Base-by-base conservation (phyloP, 2,329 filamentous ascomycete genomes). In the Talaromyces sp. region DNA sequence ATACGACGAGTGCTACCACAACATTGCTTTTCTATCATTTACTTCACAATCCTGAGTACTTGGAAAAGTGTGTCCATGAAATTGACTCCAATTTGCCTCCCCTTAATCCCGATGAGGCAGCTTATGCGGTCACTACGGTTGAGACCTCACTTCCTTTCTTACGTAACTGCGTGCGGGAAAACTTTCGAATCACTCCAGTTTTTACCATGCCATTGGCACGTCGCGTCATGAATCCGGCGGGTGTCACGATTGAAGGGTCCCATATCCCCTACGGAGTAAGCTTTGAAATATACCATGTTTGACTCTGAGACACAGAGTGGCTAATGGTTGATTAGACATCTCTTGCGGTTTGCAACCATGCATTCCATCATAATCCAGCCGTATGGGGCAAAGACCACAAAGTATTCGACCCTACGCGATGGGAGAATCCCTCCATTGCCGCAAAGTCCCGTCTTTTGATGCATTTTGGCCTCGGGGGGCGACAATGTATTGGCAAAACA, bases 401-500 rank as follows among this genome's bases (percentile, higher is more conserved):
- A 47, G 56, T 70, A 5, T 78, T 74, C 61, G 65, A 73, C 43
- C 75, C 74, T 1, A 37, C 7, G 2, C 67, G 76, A n/a, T 78
- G 73, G 73, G 17, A 73, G 8, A 35, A 67, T 10, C 65, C 69
- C 0, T 62, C 68, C 9, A 67, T 62, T 5, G 66, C 67, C 1
- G 66, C 27, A 1, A 68, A 69, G 11, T 67, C 70, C 1, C 66
- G 69, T 17, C 70, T 71, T 10, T 65, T 78, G 31, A 77, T 78
- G 73, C 75, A 75, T 59, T 79, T 78, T 65, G 74, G 76, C 1
- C 65, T 74, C 0, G 76, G 76, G 1, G 70, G 70, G 3, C 70
- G 75, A 2, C 69, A 72, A 62, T 79, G 75, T 60, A 74, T 78
- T n/a, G 76, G 76, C 7, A 74, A 75, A 62, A 76, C 69, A 4